Conservation (phyloP, 2,329 filamentous ascomycete species). For the Fusarium globosum region DNA sequence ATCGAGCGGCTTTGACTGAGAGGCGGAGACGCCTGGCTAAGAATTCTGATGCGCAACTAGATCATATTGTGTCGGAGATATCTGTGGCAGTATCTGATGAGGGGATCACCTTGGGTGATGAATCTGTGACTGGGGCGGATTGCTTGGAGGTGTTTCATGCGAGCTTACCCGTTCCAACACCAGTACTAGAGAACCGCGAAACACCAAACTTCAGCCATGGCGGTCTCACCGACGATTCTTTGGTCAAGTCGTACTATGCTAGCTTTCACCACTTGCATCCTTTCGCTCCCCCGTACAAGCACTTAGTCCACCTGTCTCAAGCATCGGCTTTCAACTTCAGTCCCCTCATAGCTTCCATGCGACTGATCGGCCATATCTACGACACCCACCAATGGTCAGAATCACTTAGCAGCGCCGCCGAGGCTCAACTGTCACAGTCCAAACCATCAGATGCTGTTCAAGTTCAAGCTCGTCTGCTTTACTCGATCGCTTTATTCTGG, state of each 20-base stretch:
- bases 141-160: not conserved
- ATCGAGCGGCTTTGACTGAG: slow-evolving; percentile 43
- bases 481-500: slow-evolving; percentile 53
- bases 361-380: slow-evolving; percentile 52
- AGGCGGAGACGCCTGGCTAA: slow-evolving; percentile 44
- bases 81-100: too few relatives aligned
- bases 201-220: not conserved
- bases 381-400: slow-evolving; percentile 32
- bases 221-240: slow-evolving; percentile 28
- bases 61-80: accelerated
- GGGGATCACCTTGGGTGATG: not conserved
- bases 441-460: slow-evolving; percentile 41
- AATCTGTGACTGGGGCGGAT: too few relatives aligned
- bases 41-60: accelerated
- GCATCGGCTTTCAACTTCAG: slow-evolving; percentile 20
- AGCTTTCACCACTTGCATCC: slow-evolving; percentile 51
- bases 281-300: slow-evolving; percentile 37
- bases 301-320: slow-evolving; percentile 25
- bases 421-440: slow-evolving; percentile 9
- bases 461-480: slow-evolving; percentile 52
- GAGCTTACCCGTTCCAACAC: not conserved
- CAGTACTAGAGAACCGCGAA: not conserved
- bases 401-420: not conserved
- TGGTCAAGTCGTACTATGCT: slow-evolving; percentile 51
- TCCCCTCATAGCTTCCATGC: slow-evolving; percentile 44